Evolutionary conservation across 164 flowering plant genomes (phyloP).

Genomic region (Litsea cubeba): DNA sequence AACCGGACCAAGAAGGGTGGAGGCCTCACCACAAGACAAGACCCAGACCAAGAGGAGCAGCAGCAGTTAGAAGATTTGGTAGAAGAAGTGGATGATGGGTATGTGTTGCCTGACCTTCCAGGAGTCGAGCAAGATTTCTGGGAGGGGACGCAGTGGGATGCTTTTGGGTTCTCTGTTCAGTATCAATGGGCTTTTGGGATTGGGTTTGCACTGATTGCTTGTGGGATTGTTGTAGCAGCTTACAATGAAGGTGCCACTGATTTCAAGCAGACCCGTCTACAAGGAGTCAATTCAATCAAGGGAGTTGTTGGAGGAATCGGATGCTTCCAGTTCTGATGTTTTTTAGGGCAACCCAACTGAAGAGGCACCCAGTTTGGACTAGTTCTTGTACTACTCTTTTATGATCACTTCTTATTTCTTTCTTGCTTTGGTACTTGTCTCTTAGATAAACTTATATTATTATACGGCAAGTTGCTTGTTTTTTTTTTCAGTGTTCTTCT

Average conservation of each 20-base stretch:
- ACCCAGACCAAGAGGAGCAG: slow-evolving; percentile 30
- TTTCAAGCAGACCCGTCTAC: slow-evolving; percentile 79
- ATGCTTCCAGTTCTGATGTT: slow-evolving; percentile 63
- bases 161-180: slow-evolving; percentile 71
- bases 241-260: slow-evolving; percentile 96
- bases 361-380: slow-evolving; percentile 89
- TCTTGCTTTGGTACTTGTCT: too few relatives aligned
- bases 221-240: slow-evolving; percentile 76
- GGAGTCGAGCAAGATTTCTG: slow-evolving; percentile 64
- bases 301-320: slow-evolving; percentile 76
- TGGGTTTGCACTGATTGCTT: slow-evolving; percentile 66
- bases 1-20: slow-evolving; percentile 39
- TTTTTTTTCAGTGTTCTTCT: too few relatives aligned
- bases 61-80: slow-evolving; percentile 3
- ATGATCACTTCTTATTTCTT: too few relatives aligned
- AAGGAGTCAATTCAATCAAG: slow-evolving; percentile 72
- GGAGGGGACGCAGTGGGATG: slow-evolving; percentile 89
- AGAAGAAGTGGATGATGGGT: slow-evolving; percentile 44
- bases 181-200: slow-evolving; percentile 93
- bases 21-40: slow-evolving; percentile 17
- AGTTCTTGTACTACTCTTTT: slow-evolving; percentile 4
- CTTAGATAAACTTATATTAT: too few relatives aligned
- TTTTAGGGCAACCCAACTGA: slow-evolving; percentile 93
- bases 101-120: slow-evolving; percentile 59
- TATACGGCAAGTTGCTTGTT: too few relatives aligned